Evolutionary conservation across 768 basidiomycete genomes (phyloP).

Genomic region (Sporobolomyces phaffii): DNA sequence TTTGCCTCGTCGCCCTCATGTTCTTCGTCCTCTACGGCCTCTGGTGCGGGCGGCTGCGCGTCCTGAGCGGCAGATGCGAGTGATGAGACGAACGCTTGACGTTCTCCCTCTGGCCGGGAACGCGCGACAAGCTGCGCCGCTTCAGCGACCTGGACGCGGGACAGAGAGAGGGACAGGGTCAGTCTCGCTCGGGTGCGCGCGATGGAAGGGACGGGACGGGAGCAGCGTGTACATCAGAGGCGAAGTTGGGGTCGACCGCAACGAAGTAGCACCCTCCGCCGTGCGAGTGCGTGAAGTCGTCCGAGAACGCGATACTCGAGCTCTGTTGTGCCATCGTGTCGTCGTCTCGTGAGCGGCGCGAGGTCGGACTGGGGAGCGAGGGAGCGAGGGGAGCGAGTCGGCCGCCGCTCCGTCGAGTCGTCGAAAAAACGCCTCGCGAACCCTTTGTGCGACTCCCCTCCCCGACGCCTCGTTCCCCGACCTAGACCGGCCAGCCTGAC

Average conservation of each 20-base stretch:
- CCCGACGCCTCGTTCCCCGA: too few species aligned
- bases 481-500: neutral
- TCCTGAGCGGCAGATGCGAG: conserved; percentile 11
- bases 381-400: neutral
- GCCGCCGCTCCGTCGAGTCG: too few species aligned
- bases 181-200: too few species aligned
- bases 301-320: conserved; percentile 28
- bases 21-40: neutral
- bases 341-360: neutral
- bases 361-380: neutral
- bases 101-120: conserved; percentile 17
- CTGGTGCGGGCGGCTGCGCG: conserved; percentile 15
- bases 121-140: conserved; percentile 19
- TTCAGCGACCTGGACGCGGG: conserved; percentile 14
- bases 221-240: conserved; percentile 18
- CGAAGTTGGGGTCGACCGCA: conserved; percentile 32
- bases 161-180: too few species aligned
- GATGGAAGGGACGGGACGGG: too few species aligned
- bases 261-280: conserved; percentile 31
- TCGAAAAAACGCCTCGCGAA: neutral
- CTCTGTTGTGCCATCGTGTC: conserved; percentile 5
- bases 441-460: too few species aligned
- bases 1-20: conserved; percentile 3
- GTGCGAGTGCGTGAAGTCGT: conserved; percentile 23
- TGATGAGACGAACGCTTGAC: conserved; percentile 5